Evolutionary conservation across 1,139 yeast species (phyloP), one percentile per base, ranked within the genome.

Genomic region (Zygotorulaspora mrakii): DNA sequence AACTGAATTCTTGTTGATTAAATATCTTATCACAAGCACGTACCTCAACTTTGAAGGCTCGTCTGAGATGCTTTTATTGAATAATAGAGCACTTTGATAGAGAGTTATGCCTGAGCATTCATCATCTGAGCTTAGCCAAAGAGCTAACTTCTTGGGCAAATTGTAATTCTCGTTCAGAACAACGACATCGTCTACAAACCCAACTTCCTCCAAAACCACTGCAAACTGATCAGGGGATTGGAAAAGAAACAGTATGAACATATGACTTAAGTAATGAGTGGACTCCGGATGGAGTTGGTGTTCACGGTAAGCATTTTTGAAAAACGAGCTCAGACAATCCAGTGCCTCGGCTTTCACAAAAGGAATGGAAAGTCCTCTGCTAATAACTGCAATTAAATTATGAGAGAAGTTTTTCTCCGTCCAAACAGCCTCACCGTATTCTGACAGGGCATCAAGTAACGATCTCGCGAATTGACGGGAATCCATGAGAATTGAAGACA

Each of bases 301-400:
- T 28, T 59, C 59, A 31, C 36, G 45, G 36, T 71, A 73, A 47
- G 81, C 66, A 12, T 72, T 61, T 33, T 67, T 68, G 54, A 82
- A 72, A 18, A 79, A 62, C 1, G 66, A 58, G 45, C 70, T 74
- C 53, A 85, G 57, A 17, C 79, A 70, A 2, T 66, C 65, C 33
- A 80, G 57, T 0, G 91, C 76, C 2, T 70, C 65, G n/a, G 73
- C 74, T 43, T 77, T 74, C 17, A 83, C 71, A 40, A 75, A 77
- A 2, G 89, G 77, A 9, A 77, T 65, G 35, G 77, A 76, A 41
- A 85, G 64, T 0, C 95, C 95, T 53, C 75, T 79, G 2, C 77
- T 66, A 21, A 79, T 64, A 10, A 75, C 59, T 35, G 71, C 69
- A 33, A 79, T 65, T 16, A 85, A 57, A 17, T 78, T 70, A 24